These are phyloP conservation scores for Penicillium psychrofluorescens DNA, from an alignment of 495 filamentous ascomycete species.

Conservation along the genomic window DNA sequence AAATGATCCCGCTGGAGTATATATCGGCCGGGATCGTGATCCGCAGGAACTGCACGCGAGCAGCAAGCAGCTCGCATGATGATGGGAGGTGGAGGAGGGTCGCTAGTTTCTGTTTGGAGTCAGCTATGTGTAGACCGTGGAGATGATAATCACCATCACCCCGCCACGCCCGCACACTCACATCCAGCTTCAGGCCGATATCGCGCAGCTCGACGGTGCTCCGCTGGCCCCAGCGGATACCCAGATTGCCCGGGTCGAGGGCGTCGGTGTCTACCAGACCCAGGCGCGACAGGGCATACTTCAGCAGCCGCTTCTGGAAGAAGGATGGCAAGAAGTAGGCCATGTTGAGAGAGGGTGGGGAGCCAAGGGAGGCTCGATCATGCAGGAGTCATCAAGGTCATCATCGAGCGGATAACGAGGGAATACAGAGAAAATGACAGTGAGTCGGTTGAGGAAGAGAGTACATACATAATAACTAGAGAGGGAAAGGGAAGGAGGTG, in stretches of 20 bases:
- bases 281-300: constrained; percentile 70
- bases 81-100: constrained; percentile 64
- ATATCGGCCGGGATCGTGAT: constrained; percentile 78
- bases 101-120: constrained; percentile 57
- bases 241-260: constrained; percentile 70
- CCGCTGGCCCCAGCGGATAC: constrained; percentile 67
- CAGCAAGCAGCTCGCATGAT: constrained; percentile 59
- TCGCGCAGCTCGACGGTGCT: constrained; percentile 75
- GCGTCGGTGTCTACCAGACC: constrained; percentile 77
- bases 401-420: constrained; percentile 11
- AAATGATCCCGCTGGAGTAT: constrained; percentile 66
- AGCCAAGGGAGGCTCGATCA: constrained; percentile 19
- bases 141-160: neutral
- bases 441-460: no score
- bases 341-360: constrained; percentile 33
- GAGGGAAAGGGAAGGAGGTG: neutral
- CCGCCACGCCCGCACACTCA: constrained; percentile 24
- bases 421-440: constrained; percentile 1
- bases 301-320: constrained; percentile 74
- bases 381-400: constrained; percentile 3
- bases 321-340: constrained; percentile 62
- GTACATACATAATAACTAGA: no score
- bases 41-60: constrained; percentile 60
- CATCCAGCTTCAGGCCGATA: constrained; percentile 68
- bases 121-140: neutral